A percentile compares a stretch with the other conserved stretches of the same genome.
phyloP scores from a whole-genome alignment of 106 monocot genomes.

The Amphibolis antarctica region DNA sequence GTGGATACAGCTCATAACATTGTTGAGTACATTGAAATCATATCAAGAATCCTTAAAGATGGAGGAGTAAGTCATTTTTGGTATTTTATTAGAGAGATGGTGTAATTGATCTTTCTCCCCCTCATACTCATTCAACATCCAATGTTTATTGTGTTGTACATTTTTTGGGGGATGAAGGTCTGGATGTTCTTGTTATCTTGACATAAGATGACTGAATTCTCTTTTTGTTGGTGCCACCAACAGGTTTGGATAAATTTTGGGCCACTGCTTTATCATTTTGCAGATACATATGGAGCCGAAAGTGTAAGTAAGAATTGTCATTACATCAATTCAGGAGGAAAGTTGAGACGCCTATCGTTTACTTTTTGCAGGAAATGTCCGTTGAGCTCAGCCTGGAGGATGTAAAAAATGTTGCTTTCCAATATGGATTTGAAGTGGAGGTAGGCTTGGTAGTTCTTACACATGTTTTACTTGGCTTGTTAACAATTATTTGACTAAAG shows the following conservation, averaged over 20 bases:
- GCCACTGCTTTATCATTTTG: constrained; percentile 95
- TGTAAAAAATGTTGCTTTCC: constrained; percentile 63
- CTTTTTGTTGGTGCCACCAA: constrained; percentile 6
- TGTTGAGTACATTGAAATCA: constrained; percentile 90
- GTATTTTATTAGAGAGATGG: not conserved
- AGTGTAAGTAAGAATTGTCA: constrained; percentile 9
- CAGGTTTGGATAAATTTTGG: constrained; percentile 97
- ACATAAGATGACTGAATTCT: not conserved
- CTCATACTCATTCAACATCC: too few species aligned
- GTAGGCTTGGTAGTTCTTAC: constrained; percentile 18
- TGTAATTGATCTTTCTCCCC: too few species aligned
- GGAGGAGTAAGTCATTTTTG: constrained; percentile 60
- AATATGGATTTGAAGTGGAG: constrained; percentile 84
- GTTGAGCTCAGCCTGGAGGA: constrained; percentile 95
- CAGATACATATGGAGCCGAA: constrained; percentile 72
- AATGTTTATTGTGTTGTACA: too few species aligned
- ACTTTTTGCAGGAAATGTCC: constrained; percentile 68
- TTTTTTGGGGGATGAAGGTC: not conserved
- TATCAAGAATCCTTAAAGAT: constrained; percentile 81
- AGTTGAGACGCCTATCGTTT: not conserved
- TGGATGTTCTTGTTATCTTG: not conserved
- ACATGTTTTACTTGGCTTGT: not conserved
- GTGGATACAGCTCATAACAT: constrained; percentile 96
- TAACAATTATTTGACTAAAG: constrained; percentile 9
- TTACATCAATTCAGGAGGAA: not conserved